Evolutionary conservation across 805 yeast species (phyloP).

Genomic region (Candida chilensis): DNA sequence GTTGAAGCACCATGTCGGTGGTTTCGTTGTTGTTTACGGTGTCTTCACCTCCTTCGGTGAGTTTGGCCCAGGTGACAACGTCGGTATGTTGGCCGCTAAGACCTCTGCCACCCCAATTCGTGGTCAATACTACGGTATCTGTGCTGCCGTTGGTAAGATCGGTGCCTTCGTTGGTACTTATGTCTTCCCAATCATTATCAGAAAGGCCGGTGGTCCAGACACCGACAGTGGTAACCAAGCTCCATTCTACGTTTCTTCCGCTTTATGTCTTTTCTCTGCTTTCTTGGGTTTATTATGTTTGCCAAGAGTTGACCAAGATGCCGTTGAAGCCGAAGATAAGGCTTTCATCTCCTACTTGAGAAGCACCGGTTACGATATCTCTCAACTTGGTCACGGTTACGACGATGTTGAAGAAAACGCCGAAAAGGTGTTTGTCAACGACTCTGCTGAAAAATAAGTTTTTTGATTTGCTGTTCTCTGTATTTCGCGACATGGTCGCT

Average conservation of each 20-base stretch:
- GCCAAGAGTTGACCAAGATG: conserved; percentile 79
- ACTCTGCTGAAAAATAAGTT: too few relatives aligned
- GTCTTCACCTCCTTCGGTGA: conserved; percentile 84
- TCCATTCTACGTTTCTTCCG: conserved; percentile 77
- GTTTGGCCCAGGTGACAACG: conserved; percentile 90
- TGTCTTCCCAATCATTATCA: conserved; percentile 75
- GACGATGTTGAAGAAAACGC: too few relatives aligned
- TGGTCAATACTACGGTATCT: conserved; percentile 85
- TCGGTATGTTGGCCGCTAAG: conserved; percentile 81
- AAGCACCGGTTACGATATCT: conserved; percentile 61
- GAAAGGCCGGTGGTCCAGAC: conserved; percentile 44
- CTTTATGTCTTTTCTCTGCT: conserved; percentile 68
- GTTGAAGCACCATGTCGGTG: conserved; percentile 58
- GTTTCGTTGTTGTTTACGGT: conserved; percentile 81
- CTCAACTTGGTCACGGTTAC: conserved; percentile 47
- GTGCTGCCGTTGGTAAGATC: conserved; percentile 85
- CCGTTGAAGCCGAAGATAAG: conserved; percentile 70
- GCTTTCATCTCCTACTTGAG: conserved; percentile 59
- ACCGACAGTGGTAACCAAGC: conserved; percentile 52
- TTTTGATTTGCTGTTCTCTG: too few relatives aligned
- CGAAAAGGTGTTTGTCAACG: too few relatives aligned
- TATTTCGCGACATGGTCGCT: too few relatives aligned
- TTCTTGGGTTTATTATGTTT: conserved; percentile 57
- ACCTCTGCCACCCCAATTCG: conserved; percentile 81
- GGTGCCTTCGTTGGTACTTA: conserved; percentile 92